phyloP scores from a whole-genome alignment of 2,329 filamentous ascomycete species.

The Escovopsis weberi region DNA sequence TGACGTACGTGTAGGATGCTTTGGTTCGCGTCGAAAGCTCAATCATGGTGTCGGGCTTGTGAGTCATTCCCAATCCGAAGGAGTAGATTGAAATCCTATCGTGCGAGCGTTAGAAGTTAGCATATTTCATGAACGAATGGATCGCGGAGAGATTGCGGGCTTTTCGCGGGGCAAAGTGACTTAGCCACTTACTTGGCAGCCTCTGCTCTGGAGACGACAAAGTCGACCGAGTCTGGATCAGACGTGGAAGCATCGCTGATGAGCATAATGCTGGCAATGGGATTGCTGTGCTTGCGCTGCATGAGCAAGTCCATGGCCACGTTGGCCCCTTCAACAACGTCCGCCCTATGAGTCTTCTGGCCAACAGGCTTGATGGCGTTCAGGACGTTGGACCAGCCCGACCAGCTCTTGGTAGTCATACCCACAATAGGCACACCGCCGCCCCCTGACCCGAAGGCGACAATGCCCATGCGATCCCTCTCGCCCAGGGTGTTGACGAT shows the following conservation, averaged over 20 bases:
- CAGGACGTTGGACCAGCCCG: conserved; percentile 76
- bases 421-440: conserved; percentile 92
- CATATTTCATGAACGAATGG: conserved; percentile 1
- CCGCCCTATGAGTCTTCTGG: conserved; percentile 89
- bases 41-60: conserved; percentile 98
- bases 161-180: too few species aligned
- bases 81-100: conserved; percentile 81
- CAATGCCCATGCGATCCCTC: conserved; percentile 88
- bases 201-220: conserved; percentile 91
- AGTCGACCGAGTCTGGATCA: conserved; percentile 89
- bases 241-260: conserved; percentile 96
- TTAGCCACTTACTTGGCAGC: conserved; percentile 89
- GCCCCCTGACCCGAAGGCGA: conserved; percentile 89
- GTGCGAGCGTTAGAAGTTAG: conserved; percentile 4
- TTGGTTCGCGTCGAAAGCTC: conserved; percentile 91
- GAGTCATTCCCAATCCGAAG: conserved; percentile 88
- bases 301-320: conserved; percentile 97
- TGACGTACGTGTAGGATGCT: conserved; percentile 94
- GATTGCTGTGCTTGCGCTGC: conserved; percentile 93
- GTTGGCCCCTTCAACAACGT: conserved; percentile 94
- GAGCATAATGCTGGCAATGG: conserved; percentile 84
- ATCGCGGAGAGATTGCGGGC: too few species aligned
- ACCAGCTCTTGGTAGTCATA: conserved; percentile 93
- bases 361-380: conserved; percentile 83
- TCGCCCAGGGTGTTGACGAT: conserved; percentile 83